A percentile compares a stretch with the other conserved stretches of the same genome.
Conservation (phyloP, 2,329 filamentous ascomycete genomes). For the Remersonia thermophila region DNA sequence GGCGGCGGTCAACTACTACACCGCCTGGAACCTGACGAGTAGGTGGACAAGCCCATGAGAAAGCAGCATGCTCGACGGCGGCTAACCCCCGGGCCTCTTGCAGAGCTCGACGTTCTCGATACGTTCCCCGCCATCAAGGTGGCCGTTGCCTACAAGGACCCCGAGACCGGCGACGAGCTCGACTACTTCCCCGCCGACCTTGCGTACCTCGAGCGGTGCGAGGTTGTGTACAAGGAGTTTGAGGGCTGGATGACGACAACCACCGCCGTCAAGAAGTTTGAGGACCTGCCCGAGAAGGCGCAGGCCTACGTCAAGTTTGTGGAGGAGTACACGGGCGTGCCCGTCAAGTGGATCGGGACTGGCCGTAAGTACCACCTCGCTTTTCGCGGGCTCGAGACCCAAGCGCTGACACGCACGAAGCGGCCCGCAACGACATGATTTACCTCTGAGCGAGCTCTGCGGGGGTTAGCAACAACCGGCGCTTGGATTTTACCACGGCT, state of each 20-base stretch:
- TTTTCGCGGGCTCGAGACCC: not conserved
- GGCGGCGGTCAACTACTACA: conserved; percentile 52
- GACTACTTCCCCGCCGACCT: conserved; percentile 55
- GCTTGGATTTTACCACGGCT: no score
- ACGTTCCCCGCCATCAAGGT: conserved; percentile 64
- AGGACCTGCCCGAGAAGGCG: conserved; percentile 51
- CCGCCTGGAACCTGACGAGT: conserved; percentile 44
- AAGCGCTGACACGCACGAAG: conserved; percentile 1
- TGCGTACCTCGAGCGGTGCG: conserved; percentile 41
- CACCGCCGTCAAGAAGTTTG: conserved; percentile 43
- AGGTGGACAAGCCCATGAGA: not conserved
- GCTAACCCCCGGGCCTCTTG: conserved; percentile 16
- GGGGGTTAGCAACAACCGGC: no score
- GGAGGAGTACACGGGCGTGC: conserved; percentile 50
- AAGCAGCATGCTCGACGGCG: no score
- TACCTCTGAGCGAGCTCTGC: conserved; percentile 14
- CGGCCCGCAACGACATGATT: conserved; percentile 14
- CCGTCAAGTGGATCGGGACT: conserved; percentile 18
- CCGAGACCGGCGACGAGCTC: conserved; percentile 33
- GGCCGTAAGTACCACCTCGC: conserved; percentile 11
- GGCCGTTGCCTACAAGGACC: conserved; percentile 54
- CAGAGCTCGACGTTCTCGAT: conserved; percentile 56
- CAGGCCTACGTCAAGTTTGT: conserved; percentile 53
- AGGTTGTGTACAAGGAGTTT: conserved; percentile 56
- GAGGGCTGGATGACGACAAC: conserved; percentile 58